Evolutionary conservation across 179 eudicot genomes (phyloP), one percentile per base, ranked within the genome.

Genomic region (Heliamphora pulchella): DNA sequence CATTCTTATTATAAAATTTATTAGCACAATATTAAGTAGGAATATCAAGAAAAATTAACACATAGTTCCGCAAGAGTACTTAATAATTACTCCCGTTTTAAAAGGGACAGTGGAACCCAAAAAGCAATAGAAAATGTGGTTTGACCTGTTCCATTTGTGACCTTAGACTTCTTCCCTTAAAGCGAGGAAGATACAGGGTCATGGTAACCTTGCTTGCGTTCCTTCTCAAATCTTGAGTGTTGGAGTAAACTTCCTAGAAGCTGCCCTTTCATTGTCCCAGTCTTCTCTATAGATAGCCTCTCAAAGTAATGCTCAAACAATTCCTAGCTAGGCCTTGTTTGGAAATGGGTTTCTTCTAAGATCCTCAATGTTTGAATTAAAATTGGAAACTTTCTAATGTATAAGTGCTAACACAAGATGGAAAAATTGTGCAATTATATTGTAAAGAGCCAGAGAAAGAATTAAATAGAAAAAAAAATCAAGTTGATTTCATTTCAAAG

Each of bases 101-200:
- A 17, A 58, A 75, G 53, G 67, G 41, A 47, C 3, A 39, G 0
- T 17, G 20, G 58, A 57, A 66, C 78, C 14, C 17, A 15, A 5
- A 41, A 8, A 15, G 53, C 39, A 58, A 58, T 57, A 43, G 67
- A 58, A 75, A 75, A 57, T 75, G 51, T 31, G 9, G 3, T 6
- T 4, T 57, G 78, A 55, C 78, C 78, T 17, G 43, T 75, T 58
- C 77, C 9, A 50, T 50, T 20, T n/a, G 43, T 70, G 74, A 68
- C 72, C 13, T 43, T 46, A 48, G 14, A 31, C 76, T 41, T 31
- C 2, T 3, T 20, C 47, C 9, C 15, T 5, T 10, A 22, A 9
- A 13, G 43, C 3, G 43, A 22, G 41, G 39, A 54, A 51, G 76
- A 7, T 73, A 54, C 76, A 51, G 62, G 3, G 62, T 73, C 62